Evolutionary conservation across 495 filamentous ascomycete species (phyloP).

Genomic region (Hamigera avellanea): DNA sequence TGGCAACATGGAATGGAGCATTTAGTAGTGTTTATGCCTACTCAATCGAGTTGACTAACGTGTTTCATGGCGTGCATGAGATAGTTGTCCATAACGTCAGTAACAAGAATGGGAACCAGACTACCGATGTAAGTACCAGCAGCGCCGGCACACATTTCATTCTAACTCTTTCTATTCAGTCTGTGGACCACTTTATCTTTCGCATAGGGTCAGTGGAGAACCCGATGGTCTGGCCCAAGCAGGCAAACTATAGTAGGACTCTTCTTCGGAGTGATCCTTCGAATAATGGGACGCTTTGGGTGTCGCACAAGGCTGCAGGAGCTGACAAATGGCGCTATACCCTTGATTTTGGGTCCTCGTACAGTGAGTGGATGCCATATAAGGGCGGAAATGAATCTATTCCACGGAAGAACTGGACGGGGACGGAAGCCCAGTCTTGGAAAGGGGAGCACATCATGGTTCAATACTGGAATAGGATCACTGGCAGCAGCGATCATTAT

Average conservation of each 20-base stretch:
- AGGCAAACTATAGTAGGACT: constrained; percentile 40
- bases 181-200: constrained; percentile 31
- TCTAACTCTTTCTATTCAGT: constrained; percentile 4
- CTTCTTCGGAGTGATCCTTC: constrained; percentile 28
- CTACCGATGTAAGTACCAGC: constrained; percentile 21
- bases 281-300: constrained; percentile 23
- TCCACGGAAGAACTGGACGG: constrained; percentile 31
- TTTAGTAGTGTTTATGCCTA: constrained; percentile 23
- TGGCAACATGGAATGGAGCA: constrained; percentile 19
- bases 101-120: constrained; percentile 15
- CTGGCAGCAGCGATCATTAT: constrained; percentile 45
- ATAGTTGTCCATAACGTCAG: constrained; percentile 34
- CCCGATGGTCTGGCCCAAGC: constrained; percentile 35
- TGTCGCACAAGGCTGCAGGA: constrained; percentile 42
- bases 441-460: constrained; percentile 47
- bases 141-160: background rate
- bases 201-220: constrained; percentile 33
- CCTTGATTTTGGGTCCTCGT: constrained; percentile 40
- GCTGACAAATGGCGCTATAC: constrained; percentile 49
- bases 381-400: constrained; percentile 24
- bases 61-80: constrained; percentile 37
- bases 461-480: constrained; percentile 50
- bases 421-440: constrained; percentile 45
- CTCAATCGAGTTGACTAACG: constrained; percentile 26
- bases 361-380: constrained; percentile 45